These are phyloP conservation scores for Trichoderma gamsii DNA, from an alignment of 495 filamentous ascomycete genomes.

Conservation along the genomic window DNA sequence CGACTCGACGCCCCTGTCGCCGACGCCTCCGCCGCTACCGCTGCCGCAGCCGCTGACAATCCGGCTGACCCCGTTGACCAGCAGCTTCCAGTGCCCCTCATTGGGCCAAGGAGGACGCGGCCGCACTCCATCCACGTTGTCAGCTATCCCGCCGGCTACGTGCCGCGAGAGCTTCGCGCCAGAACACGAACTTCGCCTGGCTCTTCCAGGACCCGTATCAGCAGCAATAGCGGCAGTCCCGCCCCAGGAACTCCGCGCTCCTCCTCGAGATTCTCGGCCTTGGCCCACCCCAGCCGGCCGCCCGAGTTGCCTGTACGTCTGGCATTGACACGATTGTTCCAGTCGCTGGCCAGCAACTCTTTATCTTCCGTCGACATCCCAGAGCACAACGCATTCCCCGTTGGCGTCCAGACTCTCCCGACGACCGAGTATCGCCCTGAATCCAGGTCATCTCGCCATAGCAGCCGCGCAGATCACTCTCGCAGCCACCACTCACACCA, in stretches of 20 bases:
- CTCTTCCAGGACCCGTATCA: slow-evolving; percentile 22
- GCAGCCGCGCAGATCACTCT: neutral
- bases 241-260: neutral
- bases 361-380: slow-evolving; percentile 1
- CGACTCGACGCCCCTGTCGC: slow-evolving; percentile 9
- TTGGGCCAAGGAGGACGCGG: slow-evolving; percentile 44
- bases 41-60: neutral
- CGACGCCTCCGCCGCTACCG: slow-evolving; percentile 2
- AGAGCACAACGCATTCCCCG: neutral
- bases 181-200: slow-evolving; percentile 29
- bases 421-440: neutral
- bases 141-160: slow-evolving; percentile 46
- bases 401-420: neutral
- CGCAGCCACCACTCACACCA: neutral
- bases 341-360: slow-evolving; percentile 5
- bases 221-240: neutral
- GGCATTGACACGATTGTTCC: slow-evolving; percentile 1
- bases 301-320: neutral
- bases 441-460: neutral
- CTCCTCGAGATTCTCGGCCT: neutral
- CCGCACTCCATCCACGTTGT: slow-evolving; percentile 52
- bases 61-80: neutral
- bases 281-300: neutral
- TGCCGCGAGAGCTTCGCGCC: slow-evolving; percentile 40
- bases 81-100: slow-evolving; percentile 41